Percentiles rank a stretch among this genome's conserved stretches.
These are phyloP conservation scores for Salvia rosmarinus DNA, from an alignment of 257 asterid species.

Conservation along the genomic window DNA sequence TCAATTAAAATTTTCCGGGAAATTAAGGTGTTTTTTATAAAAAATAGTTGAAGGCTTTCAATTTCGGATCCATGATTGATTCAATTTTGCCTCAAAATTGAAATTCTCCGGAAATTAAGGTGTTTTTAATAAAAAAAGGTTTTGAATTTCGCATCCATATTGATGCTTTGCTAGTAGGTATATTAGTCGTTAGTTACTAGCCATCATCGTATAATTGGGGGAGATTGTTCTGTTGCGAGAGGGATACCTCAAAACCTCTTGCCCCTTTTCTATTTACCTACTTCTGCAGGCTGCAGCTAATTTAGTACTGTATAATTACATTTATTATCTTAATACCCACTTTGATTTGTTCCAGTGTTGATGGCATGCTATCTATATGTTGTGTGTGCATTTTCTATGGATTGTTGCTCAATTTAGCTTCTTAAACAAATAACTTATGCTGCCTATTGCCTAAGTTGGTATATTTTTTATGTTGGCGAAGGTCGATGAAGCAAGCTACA, in stretches of 20 bases:
- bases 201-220: background rate
- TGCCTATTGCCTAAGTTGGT: background rate
- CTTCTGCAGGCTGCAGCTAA: background rate
- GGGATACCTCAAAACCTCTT: background rate
- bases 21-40: too few species aligned
- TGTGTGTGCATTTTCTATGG: background rate
- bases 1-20: too few species aligned
- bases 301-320: background rate
- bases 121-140: too few species aligned
- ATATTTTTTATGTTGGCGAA: background rate
- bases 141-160: background rate
- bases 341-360: background rate
- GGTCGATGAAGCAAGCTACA: slow-evolving; percentile 53
- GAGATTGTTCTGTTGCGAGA: background rate
- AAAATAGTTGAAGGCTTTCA: too few species aligned
- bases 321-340: too few species aligned
- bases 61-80: too few species aligned
- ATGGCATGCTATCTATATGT: background rate
- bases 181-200: too few species aligned
- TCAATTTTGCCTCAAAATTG: too few species aligned
- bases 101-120: too few species aligned
- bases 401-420: background rate
- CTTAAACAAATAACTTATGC: background rate
- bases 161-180: background rate
- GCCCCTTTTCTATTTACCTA: background rate